Conservation (phyloP, 2,329 filamentous ascomycete genomes). For the Beauveria sp. region DNA sequence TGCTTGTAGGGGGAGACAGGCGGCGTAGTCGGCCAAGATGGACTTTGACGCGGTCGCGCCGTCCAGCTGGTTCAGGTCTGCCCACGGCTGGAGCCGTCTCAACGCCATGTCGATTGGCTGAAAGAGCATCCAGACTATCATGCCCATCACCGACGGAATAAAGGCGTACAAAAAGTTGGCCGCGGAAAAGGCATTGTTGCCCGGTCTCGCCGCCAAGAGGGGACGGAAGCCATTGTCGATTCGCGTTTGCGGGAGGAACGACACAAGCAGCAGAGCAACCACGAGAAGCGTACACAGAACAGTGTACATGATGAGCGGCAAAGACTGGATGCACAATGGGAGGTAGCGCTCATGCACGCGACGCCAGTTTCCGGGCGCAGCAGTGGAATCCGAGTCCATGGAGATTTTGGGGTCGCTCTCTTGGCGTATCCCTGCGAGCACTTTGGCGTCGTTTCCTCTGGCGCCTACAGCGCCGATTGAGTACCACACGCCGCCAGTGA, state of each 20-base stretch:
- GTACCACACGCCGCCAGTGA: constrained; percentile 65
- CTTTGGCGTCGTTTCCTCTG: constrained; percentile 23
- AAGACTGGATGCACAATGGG: constrained; percentile 67
- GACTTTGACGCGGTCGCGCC: constrained; percentile 56
- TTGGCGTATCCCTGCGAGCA: constrained; percentile 19
- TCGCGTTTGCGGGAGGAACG: constrained; percentile 63
- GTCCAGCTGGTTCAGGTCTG: constrained; percentile 46
- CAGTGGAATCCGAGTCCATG: constrained; percentile 23
- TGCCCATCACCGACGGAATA: constrained; percentile 60
- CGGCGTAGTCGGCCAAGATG: constrained; percentile 63
- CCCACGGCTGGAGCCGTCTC: constrained; percentile 63
- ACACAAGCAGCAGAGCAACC: constrained; percentile 66
- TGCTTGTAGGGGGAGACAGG: constrained; percentile 54
- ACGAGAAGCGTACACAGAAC: constrained; percentile 54
- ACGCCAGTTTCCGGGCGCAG: constrained; percentile 20
- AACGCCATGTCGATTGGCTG: constrained; percentile 59
- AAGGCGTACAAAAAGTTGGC: constrained; percentile 86
- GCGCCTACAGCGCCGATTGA: constrained; percentile 53
- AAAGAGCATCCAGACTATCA: constrained; percentile 59
- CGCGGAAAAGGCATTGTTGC: constrained; percentile 63
- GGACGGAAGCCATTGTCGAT: constrained; percentile 67
- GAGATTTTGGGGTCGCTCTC: constrained; percentile 25
- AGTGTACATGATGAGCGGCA: constrained; percentile 58
- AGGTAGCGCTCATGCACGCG: constrained; percentile 51
- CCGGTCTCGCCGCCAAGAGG: constrained; percentile 52